Conservation (phyloP, 1,139 yeast genomes). For the Taiozyma sp. region DNA sequence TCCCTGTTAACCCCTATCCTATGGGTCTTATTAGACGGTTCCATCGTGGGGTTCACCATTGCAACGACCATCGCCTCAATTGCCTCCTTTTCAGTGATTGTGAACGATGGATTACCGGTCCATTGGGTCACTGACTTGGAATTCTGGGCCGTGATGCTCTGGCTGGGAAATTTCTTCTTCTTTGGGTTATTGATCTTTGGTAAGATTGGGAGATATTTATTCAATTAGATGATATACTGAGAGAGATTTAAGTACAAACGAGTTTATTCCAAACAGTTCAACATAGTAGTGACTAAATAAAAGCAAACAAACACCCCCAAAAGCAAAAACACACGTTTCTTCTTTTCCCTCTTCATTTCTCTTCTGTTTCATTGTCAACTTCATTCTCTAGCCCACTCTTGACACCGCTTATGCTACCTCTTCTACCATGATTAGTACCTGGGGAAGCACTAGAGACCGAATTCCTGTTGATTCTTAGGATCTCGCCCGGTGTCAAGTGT, state of each 20-base stretch:
- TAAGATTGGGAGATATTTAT: conserved; percentile 48
- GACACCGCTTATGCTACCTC: conserved; percentile 9
- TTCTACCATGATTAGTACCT: conserved; percentile 9
- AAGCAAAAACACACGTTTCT: background rate
- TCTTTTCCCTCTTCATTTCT: background rate
- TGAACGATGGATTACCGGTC: conserved; percentile 11
- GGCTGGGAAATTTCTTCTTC: conserved; percentile 56
- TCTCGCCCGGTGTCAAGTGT: conserved; percentile 22
- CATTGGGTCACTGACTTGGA: conserved; percentile 11
- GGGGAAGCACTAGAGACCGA: conserved; percentile 14
- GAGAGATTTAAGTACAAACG: background rate
- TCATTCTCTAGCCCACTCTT: background rate
- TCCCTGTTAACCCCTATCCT: conserved; percentile 68
- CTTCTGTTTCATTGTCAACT: background rate
- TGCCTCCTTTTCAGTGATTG: conserved; percentile 8
- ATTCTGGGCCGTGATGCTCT: conserved; percentile 27
- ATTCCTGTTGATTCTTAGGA: conserved; percentile 19
- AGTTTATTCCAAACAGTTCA: too few relatives aligned
- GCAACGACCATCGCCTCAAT: conserved; percentile 6
- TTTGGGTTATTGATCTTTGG: conserved; percentile 69
- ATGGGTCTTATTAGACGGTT: conserved; percentile 78
- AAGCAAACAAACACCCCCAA: background rate
- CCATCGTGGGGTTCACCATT: conserved; percentile 32
- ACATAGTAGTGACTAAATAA: background rate
- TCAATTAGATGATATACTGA: background rate